Conservation (phyloP, 140 eudicot species). For the Anethum foeniculum region DNA sequence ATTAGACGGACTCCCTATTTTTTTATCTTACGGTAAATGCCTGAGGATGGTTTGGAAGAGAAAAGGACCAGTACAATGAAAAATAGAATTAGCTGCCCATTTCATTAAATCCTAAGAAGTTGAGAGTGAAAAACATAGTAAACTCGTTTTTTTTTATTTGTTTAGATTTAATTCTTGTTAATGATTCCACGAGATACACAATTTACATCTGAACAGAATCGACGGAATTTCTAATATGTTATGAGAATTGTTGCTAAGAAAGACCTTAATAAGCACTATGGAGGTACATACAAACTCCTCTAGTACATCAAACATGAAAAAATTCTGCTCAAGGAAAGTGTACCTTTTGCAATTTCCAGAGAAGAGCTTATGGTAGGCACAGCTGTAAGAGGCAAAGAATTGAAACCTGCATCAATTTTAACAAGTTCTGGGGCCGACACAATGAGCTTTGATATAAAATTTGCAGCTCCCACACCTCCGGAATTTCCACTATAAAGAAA, state of each 20-base stretch:
- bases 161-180: neutral
- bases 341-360: conserved; percentile 52
- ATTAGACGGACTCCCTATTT: neutral
- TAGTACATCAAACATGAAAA: neutral
- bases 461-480: conserved; percentile 55
- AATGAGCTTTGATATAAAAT: conserved; percentile 44
- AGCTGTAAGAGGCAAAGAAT: conserved; percentile 55
- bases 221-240: neutral
- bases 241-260: neutral
- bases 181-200: neutral
- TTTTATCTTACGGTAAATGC: neutral
- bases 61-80: neutral
- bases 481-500: conserved; percentile 43
- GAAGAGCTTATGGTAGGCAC: conserved; percentile 34
- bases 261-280: neutral
- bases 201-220: neutral
- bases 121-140: neutral
- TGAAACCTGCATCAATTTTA: conserved; percentile 50
- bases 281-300: neutral
- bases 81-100: neutral
- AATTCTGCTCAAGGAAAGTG: neutral
- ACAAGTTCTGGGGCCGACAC: conserved; percentile 41
- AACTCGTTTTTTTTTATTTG: no score
- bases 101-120: neutral
- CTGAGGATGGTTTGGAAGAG: neutral